Base-by-base conservation (phyloP, 1,284 basidiomycete genomes). In the Schizophyllum commune region DNA sequence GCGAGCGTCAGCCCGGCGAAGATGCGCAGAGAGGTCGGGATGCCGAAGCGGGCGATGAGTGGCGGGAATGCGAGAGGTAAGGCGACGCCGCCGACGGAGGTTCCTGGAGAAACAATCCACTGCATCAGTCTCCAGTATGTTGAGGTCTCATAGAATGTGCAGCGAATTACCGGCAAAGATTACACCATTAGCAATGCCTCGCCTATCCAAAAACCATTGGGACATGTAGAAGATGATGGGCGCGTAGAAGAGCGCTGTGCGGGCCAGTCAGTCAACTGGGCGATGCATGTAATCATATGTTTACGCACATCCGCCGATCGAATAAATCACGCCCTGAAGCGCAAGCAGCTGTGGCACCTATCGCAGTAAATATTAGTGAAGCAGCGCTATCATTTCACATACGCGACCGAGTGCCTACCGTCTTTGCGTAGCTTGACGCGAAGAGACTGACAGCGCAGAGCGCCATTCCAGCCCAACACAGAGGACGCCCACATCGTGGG, bases 141-240 rank as follows among this genome's bases (percentile, higher is more conserved):
- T 1, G 66, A 51, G 1, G 67, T 63, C 1, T 74, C 75, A 56
- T 68, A n/a, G n/a, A 68, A 0, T 55, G 62, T 4, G 63, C 60
- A 17, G 76, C 65, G 17, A 77, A 61, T 1, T 27, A 27, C 27
- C 27, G 5, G 77, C 76, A 57, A 75, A 75, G 32, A 79, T 71
- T 33, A 77, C 68, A 0, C 78, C 77, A 58, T 74, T 75, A 1
- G 78, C 79, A 9, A 77, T 66, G 0, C 78, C 78, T 21, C 76
- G 65, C 0, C 73, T 69, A 3, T 63, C 64, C 19, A 76, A 69
- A 61, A 80, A 80, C 79, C 78, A 80, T 60, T 79, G 77, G 0
- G 74, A 71, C 60, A 80, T 65, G 63, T 72, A 77, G 13, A 70
- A 72, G 15, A 79, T 69, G 34, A 68, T 70, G 1, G 74, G 72